phyloP scores from a whole-genome alignment of 1,284 basidiomycete genomes.

The Waitea zeae region DNA sequence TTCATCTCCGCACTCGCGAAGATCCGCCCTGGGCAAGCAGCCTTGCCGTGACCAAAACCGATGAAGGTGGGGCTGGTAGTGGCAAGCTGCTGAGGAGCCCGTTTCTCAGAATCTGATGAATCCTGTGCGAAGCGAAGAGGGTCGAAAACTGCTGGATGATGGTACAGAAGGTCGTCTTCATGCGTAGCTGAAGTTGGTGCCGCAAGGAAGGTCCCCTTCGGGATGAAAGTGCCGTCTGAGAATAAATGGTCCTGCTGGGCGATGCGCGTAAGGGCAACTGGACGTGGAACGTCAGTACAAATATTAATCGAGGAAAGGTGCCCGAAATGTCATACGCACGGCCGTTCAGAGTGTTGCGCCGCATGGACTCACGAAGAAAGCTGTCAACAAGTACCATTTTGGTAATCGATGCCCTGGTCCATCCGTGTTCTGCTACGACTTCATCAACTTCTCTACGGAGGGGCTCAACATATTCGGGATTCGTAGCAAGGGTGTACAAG shows the following conservation, averaged over 20 bases:
- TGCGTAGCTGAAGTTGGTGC: constrained; percentile 3
- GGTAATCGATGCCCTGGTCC: constrained; percentile 7
- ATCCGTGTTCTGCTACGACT: constrained; percentile 6
- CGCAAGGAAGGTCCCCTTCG: constrained; percentile 8
- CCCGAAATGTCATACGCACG: too few relatives aligned
- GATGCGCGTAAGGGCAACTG: constrained; percentile 6
- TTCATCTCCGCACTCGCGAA: constrained; percentile 7
- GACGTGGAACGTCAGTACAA: too few relatives aligned
- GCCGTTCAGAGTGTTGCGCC: neutral
- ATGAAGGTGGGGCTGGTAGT: neutral
- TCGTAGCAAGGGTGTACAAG: constrained; percentile 7
- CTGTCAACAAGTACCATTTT: constrained; percentile 8
- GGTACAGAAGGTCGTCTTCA: constrained; percentile 4
- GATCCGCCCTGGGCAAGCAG: constrained; percentile 7
- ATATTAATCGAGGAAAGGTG: too few relatives aligned
- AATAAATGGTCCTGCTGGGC: constrained; percentile 9
- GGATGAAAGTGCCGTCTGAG: constrained; percentile 10
- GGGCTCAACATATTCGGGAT: constrained; percentile 5
- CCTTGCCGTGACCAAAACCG: constrained; percentile 1
- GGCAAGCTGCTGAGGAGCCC: neutral
- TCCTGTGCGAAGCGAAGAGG: constrained; percentile 4
- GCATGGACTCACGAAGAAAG: constrained; percentile 4
- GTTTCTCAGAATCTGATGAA: neutral
- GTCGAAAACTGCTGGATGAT: constrained; percentile 5
- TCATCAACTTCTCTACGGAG: constrained; percentile 6